Evolutionary conservation across 2,329 filamentous ascomycete species (phyloP), one percentile per base, ranked within the genome.

Genomic region (Berkeleyomyces rouxiae): DNA sequence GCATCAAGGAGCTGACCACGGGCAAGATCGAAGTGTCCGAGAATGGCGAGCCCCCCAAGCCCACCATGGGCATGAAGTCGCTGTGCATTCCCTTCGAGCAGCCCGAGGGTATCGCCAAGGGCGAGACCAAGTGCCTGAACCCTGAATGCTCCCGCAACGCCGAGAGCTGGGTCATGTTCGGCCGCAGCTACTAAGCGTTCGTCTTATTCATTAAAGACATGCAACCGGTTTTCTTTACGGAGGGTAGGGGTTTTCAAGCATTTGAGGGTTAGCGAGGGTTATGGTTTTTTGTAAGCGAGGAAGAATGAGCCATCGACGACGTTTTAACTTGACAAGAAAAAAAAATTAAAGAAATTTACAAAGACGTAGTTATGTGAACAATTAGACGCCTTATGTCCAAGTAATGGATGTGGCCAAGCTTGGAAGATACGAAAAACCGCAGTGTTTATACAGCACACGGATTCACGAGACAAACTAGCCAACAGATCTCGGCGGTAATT

Each of bases 161-260:
- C 16, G 83, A 92, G 78, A 82, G 86, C 70, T 97, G 89, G 87
- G 88, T 88, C 74, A 87, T 96, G 85, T 97, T 96, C 74, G 92
- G 92, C 70, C 80, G 87, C 76, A 86, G 80, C 71, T 84, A 83
- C 71, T 83, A 79, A 67, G 58, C 33, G 37, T 23, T 23, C 43
- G 36, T 51, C 9, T 40, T 42, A 6, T 5, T 10, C 7, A 9
- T n/a, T 40, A 6, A 36, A 44, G 58, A 16, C 40, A 37, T 7
- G 23, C 23, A 23, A 55, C 49, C 23, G 49, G n/a, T 55, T 53
- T 55, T 37, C 13, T 55, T 55, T 55, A 55, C 49, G 36, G 49
- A 33, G 36, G 49, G 49, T 55, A 55, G 33, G 49, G 49, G n/a
- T 55, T 55, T 55, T 55, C 7, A 10, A 55, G 49, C 49, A 55